Evolutionary conservation across 2,329 filamentous ascomycete species (phyloP), one percentile per base, ranked within the genome.

Genomic region (Sporothrix brunneoviolacea): DNA sequence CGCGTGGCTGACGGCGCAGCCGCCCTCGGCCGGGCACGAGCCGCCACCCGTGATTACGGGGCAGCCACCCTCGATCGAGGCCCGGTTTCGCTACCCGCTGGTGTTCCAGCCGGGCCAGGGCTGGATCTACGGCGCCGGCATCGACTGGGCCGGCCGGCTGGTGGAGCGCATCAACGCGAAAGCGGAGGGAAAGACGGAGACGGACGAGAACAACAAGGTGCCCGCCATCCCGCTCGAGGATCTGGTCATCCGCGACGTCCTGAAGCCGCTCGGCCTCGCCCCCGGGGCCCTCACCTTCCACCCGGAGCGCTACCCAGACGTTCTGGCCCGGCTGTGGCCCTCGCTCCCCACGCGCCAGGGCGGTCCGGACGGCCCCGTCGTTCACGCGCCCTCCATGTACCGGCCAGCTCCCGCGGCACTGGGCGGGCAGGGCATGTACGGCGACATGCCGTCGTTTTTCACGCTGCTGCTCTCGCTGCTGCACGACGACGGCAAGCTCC

Each of bases 401-500:
- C 42, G 36, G 43, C 4, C 37, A 35, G 33, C 36, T 2, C 32
- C 40, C 2, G 44, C 39, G 0, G 43, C 57, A 38, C 22, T 55
- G 36, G 70, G 67, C 18, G 70, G 70, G 0, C 61, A 65, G 41
- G 69, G 69, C 1, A 41, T 62, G 4, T 68, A 60, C 48, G 65
- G 65, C 3, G 60, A 63, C 3, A 62, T 70, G 6, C 32, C 54
- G 0, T 68, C 74, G 19, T 79, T 73, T 51, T 54, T 72, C 46
- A 68, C 68, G 32, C 59, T 80, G 5, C 57, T 76, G 3, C 63
- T 62, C 3, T 75, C 73, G 2, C 58, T 81, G 2, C 63, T 79
- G 0, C 60, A 62, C 2, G 70, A 78, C 40, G 75, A 80, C 47
- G 71, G 69, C 4, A 71, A 67, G 37, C 55, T 80, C 0, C 65